Base-by-base conservation (phyloP, 495 filamentous ascomycete species). In the Parmelia sp. region DNA sequence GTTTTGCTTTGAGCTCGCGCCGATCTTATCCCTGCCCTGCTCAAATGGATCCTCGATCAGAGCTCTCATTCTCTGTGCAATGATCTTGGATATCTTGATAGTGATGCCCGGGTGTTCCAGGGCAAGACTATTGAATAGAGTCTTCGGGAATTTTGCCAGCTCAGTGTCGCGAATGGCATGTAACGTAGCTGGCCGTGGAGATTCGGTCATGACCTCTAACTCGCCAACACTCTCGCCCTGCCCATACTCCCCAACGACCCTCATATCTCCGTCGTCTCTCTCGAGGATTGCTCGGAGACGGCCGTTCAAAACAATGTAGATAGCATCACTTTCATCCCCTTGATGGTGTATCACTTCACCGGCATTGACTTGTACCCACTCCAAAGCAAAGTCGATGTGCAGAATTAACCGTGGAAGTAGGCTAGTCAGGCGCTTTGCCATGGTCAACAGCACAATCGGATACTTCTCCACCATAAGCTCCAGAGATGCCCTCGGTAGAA, bases 171-270 rank as follows among this genome's bases (percentile, higher is more conserved):
- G 90, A 67, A 98, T 98, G 10, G 94, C 95, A 71, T 97, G 92
- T 12, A 98, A 78, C 7, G 92, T 96, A 25, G 90, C 91, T 4
- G 93, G 88, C 37, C 94, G 85, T 19, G 83, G 83, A 21, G 93
- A 92, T 73, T 97, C 94, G 1, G 95, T 98, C 81, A 98, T 87
- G 53, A 98, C 94, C 71, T 98, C 95, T 21, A 98, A 80, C 74
- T 98, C 94, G 15, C 94, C 94, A 45, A 98, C 91, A 75, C 95
- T 97, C 70, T 98, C 94, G 23, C 94, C 94, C 72, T 98, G 94
- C 9, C 95, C 94, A 71, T 90, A 97, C 72, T 98, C 94, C 15
- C 91, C 92, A 44, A 91, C 84, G 44, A 96, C 92, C 58, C 86
- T 88, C 79, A 96, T 89, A n/a, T 86, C 88, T 0, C 89, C 90